Evolutionary conservation across 176 grass and related monocot species (phyloP).

Genomic region (Carex kokanica): DNA sequence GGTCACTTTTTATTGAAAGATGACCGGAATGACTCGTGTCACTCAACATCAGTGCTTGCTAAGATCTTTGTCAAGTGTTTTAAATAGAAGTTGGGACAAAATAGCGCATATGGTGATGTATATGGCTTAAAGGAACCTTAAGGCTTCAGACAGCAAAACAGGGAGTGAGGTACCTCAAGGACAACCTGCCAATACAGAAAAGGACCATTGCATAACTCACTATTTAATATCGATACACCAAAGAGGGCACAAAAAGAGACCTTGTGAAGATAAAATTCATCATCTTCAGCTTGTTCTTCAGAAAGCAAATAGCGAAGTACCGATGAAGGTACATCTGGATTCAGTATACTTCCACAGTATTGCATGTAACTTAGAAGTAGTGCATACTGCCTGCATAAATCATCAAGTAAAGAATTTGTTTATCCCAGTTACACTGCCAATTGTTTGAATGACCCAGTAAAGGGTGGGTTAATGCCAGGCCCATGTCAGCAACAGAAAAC

Average conservation of each 20-base stretch:
- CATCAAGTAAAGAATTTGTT: neutral
- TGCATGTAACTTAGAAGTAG: conserved; percentile 93
- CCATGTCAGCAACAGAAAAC: neutral
- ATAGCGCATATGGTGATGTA: neutral
- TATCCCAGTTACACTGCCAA: neutral
- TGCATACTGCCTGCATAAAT: conserved; percentile 83
- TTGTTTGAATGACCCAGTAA: neutral
- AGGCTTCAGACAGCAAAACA: neutral
- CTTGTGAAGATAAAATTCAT: conserved; percentile 84
- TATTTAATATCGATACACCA: neutral
- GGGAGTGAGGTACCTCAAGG: neutral
- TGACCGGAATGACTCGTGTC: neutral
- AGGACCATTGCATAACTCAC: neutral
- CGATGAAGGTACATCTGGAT: conserved; percentile 75
- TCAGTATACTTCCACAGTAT: conserved; percentile 82
- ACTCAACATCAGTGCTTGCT: neutral
- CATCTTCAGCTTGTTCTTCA: conserved; percentile 78
- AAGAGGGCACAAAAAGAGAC: conserved; percentile 29
- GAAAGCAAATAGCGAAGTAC: conserved; percentile 71
- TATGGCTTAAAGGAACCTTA: neutral
- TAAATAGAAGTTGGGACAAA: neutral
- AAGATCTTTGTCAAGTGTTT: neutral
- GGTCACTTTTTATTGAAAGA: neutral
- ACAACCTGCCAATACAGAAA: neutral
- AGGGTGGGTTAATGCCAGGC: neutral